Conservation (phyloP, 177 flowering plant genomes). For the Vitis hybrid region DNA sequence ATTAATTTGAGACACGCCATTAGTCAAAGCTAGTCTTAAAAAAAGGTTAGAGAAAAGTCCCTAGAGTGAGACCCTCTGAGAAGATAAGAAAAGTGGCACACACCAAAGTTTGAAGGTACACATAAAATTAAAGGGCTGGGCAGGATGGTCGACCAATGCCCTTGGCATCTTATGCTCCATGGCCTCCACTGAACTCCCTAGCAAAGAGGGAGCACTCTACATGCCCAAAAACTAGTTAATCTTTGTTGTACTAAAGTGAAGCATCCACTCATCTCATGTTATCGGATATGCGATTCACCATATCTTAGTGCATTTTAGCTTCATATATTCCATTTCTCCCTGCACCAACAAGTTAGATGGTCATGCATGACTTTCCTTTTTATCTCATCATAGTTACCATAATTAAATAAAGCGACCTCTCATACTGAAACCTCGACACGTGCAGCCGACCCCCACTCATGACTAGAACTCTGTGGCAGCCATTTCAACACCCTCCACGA, state of each 20-base stretch:
- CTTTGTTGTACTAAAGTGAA: conserved; percentile 14
- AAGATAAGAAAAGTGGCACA: background rate
- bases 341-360: background rate
- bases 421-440: too few relatives aligned
- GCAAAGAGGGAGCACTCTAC: background rate
- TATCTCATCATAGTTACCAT: too few relatives aligned
- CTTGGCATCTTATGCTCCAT: background rate
- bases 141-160: background rate
- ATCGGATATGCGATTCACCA: background rate
- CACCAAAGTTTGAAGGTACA: background rate
- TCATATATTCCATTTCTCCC: background rate
- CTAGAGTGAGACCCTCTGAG: background rate
- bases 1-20: background rate
- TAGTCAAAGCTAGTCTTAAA: background rate
- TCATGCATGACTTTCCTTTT: background rate
- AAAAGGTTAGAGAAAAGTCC: background rate
- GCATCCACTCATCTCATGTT: conserved; percentile 9
- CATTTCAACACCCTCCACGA: too few relatives aligned
- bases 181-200: background rate
- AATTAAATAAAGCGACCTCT: too few relatives aligned
- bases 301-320: background rate
- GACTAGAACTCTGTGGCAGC: too few relatives aligned
- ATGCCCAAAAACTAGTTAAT: background rate
- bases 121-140: background rate
- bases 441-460: too few relatives aligned